These are phyloP conservation scores for Linnemannia elongata DNA, from an alignment of 192 early-diverging fungal genomes.

Conservation along the genomic window DNA sequence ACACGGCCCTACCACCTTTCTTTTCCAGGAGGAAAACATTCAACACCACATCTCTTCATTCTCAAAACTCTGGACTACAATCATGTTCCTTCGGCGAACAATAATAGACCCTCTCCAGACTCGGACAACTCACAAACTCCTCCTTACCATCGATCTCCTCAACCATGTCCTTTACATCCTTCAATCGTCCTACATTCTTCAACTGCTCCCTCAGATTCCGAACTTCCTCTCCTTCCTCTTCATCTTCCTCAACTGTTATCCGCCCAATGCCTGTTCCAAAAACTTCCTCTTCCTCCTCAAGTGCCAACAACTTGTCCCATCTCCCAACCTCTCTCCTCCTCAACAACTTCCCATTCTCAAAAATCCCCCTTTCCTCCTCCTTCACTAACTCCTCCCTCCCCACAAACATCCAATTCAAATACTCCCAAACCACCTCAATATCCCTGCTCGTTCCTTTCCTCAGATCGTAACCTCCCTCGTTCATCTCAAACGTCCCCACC, in stretches of 20 bases:
- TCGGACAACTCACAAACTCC: background rate
- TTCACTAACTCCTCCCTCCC: background rate
- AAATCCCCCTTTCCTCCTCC: background rate
- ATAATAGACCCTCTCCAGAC: background rate
- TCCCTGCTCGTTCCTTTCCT: no score
- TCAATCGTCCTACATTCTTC: conserved; percentile 16
- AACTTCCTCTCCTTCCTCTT: conserved; percentile 26
- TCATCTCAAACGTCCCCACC: background rate
- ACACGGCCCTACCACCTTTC: no score
- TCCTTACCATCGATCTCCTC: background rate
- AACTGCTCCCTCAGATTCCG: conserved; percentile 10
- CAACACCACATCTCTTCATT: background rate
- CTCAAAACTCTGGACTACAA: background rate
- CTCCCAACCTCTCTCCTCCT: background rate
- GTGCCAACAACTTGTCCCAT: background rate
- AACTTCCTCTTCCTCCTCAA: background rate
- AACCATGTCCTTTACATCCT: background rate
- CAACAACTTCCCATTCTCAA: background rate
- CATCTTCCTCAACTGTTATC: conserved; percentile 6
- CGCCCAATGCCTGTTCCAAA: background rate
- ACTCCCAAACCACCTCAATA: background rate
- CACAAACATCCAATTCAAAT: background rate
- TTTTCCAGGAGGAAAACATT: background rate
- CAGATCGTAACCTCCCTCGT: no score
- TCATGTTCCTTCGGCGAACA: background rate